phyloP scores from a whole-genome alignment of 495 filamentous ascomycete genomes.

The Cenococcum geophilum region DNA sequence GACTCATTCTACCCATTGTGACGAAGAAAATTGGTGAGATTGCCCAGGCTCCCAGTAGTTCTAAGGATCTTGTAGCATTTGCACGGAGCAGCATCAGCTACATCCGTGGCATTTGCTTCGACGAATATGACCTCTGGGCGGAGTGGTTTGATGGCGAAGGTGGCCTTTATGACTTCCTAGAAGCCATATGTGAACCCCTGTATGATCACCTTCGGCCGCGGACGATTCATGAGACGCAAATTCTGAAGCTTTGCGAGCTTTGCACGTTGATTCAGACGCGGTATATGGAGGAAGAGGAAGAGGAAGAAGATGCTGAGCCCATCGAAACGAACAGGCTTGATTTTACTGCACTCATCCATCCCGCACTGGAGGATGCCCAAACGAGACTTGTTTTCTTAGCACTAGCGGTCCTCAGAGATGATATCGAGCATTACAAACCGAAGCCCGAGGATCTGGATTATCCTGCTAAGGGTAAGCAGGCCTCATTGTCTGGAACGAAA shows the following conservation, averaged over 20 bases:
- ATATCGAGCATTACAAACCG: slow-evolving; percentile 64
- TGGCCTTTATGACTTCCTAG: slow-evolving; percentile 64
- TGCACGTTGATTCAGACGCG: slow-evolving; percentile 77
- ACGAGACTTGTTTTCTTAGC: slow-evolving; percentile 68
- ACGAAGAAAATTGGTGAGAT: slow-evolving; percentile 61
- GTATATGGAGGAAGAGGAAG: slow-evolving; percentile 68
- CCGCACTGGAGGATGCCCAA: slow-evolving; percentile 66
- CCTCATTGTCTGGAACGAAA: slow-evolving; percentile 44
- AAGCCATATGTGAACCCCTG: slow-evolving; percentile 67
- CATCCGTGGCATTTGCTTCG: slow-evolving; percentile 61
- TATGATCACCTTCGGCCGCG: slow-evolving; percentile 65
- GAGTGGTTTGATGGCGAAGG: slow-evolving; percentile 69
- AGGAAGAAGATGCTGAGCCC: slow-evolving; percentile 43
- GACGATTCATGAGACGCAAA: slow-evolving; percentile 64
- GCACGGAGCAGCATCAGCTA: slow-evolving; percentile 65
- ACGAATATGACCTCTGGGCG: slow-evolving; percentile 68
- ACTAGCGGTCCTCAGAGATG: slow-evolving; percentile 58
- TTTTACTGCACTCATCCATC: slow-evolving; percentile 60
- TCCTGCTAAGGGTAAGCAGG: slow-evolving; percentile 45
- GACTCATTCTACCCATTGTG: slow-evolving; percentile 49
- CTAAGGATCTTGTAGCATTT: slow-evolving; percentile 63
- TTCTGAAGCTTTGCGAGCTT: slow-evolving; percentile 72
- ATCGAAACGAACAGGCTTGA: slow-evolving; percentile 53
- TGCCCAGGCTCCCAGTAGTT: slow-evolving; percentile 56
- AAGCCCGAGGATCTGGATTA: slow-evolving; percentile 65